These are phyloP conservation scores for Melanogaster broomeanus DNA, from an alignment of 768 basidiomycete genomes.

Conservation along the genomic window DNA sequence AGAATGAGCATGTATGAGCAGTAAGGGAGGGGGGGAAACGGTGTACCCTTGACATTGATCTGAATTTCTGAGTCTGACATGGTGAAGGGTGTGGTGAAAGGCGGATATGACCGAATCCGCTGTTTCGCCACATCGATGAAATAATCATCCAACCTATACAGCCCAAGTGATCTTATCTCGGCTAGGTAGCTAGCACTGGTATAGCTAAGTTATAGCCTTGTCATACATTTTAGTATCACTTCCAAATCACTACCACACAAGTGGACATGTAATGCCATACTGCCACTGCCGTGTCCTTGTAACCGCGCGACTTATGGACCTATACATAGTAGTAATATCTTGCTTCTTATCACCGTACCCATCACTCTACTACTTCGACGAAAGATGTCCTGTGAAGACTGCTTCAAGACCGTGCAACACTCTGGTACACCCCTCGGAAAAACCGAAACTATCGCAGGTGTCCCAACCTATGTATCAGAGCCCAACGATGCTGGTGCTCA, in stretches of 20 bases:
- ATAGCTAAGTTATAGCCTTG: too few relatives aligned
- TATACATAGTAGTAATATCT: background rate
- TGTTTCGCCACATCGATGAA: background rate
- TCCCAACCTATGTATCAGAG: constrained; percentile 57
- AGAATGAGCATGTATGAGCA: background rate
- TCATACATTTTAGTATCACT: too few relatives aligned
- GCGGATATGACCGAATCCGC: background rate
- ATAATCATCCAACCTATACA: background rate
- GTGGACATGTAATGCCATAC: too few relatives aligned
- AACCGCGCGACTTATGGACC: background rate
- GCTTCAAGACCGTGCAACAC: constrained; percentile 54
- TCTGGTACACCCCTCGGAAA: constrained; percentile 43
- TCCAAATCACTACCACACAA: too few relatives aligned
- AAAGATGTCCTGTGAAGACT: constrained; percentile 50
- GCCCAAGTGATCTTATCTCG: background rate
- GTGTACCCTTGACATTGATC: constrained; percentile 69
- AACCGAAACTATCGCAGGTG: constrained; percentile 37
- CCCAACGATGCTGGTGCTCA: constrained; percentile 32
- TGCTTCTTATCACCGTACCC: constrained; percentile 10
- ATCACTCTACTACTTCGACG: constrained; percentile 18
- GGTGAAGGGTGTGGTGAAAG: constrained; percentile 26
- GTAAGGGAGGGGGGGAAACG: background rate
- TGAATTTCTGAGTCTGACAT: constrained; percentile 64
- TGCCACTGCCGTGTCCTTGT: too few relatives aligned
- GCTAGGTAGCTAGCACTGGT: too few relatives aligned